Evolutionary conservation across 257 asterid species (phyloP).

Genomic region (Rubia yunnanensis): DNA sequence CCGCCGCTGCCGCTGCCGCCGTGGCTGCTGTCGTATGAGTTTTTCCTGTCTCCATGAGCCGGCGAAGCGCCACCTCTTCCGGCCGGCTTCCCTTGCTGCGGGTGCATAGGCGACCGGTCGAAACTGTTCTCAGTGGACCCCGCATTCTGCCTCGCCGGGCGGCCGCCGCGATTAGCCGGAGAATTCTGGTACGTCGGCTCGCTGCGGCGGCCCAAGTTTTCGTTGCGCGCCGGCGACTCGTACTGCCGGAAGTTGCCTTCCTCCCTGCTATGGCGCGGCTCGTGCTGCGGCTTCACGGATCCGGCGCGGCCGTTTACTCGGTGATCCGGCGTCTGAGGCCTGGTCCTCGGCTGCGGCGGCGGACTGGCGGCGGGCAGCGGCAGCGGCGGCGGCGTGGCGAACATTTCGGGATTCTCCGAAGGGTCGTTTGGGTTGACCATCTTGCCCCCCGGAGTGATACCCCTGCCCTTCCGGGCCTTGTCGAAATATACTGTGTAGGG

Average conservation of each 20-base stretch:
- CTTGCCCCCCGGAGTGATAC: slow-evolving; percentile 53
- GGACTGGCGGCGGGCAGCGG: slow-evolving; percentile 11
- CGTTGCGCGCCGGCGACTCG: slow-evolving; percentile 34
- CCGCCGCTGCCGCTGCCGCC: slow-evolving; percentile 49
- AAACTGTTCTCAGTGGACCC: slow-evolving; percentile 52
- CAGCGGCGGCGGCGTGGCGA: slow-evolving; percentile 24
- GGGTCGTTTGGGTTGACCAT: slow-evolving; percentile 79
- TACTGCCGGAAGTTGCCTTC: slow-evolving; percentile 33
- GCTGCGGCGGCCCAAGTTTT: slow-evolving; percentile 25
- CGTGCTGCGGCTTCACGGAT: slow-evolving; percentile 27
- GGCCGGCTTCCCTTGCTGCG: slow-evolving; percentile 32
- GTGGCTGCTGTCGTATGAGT: slow-evolving; percentile 36
- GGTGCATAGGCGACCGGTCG: slow-evolving; percentile 69
- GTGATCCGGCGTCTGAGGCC: slow-evolving; percentile 17
- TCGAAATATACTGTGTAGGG: slow-evolving; percentile 70
- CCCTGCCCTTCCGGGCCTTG: slow-evolving; percentile 58
- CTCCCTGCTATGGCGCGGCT: slow-evolving; percentile 31
- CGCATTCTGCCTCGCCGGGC: slow-evolving; percentile 34
- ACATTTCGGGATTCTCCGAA: slow-evolving; percentile 51
- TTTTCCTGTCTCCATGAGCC: slow-evolving; percentile 48
- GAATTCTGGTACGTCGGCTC: slow-evolving; percentile 24
- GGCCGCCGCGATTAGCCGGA: slow-evolving; percentile 35
- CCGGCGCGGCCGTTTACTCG: slow-evolving; percentile 33
- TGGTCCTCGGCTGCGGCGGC: slow-evolving; percentile 23
- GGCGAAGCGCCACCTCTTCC: slow-evolving; percentile 52